These are phyloP conservation scores for Chrysopogon serrulatus DNA, from an alignment of 176 grass and related monocot species.

Conservation along the genomic window DNA sequence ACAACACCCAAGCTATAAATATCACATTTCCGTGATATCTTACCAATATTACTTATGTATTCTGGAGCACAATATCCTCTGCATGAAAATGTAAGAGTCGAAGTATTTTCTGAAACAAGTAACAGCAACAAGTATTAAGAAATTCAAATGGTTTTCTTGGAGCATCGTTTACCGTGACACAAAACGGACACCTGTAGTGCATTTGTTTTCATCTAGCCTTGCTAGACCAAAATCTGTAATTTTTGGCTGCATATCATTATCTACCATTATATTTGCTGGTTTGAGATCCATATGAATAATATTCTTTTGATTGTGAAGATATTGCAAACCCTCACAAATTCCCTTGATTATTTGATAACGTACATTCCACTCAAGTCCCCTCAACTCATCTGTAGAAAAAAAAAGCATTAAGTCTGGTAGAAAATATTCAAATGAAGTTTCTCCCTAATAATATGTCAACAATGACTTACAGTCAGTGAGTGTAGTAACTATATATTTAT, in stretches of 20 bases:
- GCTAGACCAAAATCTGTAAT: not conserved
- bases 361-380: not conserved
- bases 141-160: not conserved
- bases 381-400: not conserved
- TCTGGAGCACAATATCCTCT: not conserved
- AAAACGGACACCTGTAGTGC: not conserved
- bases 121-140: not conserved
- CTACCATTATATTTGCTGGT: not conserved
- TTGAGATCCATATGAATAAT: constrained; percentile 13
- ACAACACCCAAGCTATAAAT: not conserved
- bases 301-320: not conserved
- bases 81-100: too few relatives aligned
- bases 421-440: not conserved
- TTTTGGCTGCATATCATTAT: not conserved
- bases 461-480: too few relatives aligned
- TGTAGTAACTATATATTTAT: too few relatives aligned
- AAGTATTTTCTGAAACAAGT: too few relatives aligned
- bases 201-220: not conserved
- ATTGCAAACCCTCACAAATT: not conserved
- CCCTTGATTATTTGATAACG: not conserved
- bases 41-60: not conserved
- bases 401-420: too few relatives aligned
- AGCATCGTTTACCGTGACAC: not conserved
- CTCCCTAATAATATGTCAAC: too few relatives aligned
- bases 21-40: not conserved